Conservation (phyloP, 2,329 filamentous ascomycete species). For the Microcyclospora tardicrescens region DNA sequence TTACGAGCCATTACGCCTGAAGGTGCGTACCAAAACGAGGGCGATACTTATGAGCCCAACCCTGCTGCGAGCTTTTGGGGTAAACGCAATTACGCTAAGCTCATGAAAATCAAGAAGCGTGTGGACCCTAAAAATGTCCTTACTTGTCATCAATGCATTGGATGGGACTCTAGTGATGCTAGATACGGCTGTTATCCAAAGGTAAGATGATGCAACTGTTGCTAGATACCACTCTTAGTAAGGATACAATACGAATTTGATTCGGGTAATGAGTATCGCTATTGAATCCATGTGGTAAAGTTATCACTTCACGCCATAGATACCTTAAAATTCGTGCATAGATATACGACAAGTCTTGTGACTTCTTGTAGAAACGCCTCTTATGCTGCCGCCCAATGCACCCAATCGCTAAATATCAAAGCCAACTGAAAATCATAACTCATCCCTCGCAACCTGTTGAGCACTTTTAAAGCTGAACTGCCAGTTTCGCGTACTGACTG, state of each 20-base stretch:
- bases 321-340: no score
- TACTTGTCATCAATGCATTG: slow-evolving; percentile 12
- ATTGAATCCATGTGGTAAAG: no score
- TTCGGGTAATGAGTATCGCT: no score
- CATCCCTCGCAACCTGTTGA: slow-evolving; percentile 25
- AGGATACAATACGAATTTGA: no score
- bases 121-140: slow-evolving; percentile 14
- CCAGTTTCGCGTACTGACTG: slow-evolving; percentile 45
- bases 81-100: slow-evolving; percentile 8
- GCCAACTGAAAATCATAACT: slow-evolving; percentile 13
- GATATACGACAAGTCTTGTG: no score
- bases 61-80: slow-evolving; percentile 10
- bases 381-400: no score
- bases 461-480: slow-evolving; percentile 23
- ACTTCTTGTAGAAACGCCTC: no score
- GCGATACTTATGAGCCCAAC: slow-evolving; percentile 11
- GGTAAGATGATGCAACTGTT: no score
- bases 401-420: no score
- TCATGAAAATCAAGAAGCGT: slow-evolving; percentile 10
- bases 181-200: slow-evolving; percentile 12
- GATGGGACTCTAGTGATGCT: slow-evolving; percentile 9
- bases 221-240: no score
- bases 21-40: slow-evolving; percentile 16
- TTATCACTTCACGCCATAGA: no score
- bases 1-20: slow-evolving; percentile 6